Conservation (phyloP, 2,329 filamentous ascomycete species). For the Penicillium brevicompactum region DNA sequence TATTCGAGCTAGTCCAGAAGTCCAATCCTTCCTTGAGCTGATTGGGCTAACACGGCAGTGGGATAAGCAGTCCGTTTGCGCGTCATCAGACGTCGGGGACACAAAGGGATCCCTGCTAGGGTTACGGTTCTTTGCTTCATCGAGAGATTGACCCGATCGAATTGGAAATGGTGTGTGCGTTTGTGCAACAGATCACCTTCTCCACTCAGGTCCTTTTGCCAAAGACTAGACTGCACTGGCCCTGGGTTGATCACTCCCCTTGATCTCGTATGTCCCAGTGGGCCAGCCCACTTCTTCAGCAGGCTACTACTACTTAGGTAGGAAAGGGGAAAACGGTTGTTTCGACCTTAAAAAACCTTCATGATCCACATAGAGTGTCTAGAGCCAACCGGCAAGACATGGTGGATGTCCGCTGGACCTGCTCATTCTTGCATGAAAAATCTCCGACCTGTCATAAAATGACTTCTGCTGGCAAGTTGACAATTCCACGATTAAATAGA, state of each 20-base stretch:
- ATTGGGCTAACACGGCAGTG: background rate
- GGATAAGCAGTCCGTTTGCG: background rate
- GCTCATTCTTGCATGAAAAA: background rate
- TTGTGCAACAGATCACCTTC: constrained; percentile 13
- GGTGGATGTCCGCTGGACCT: background rate
- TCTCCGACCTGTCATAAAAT: constrained; percentile 1
- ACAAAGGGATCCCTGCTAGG: background rate
- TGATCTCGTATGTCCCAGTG: background rate
- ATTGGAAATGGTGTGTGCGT: background rate
- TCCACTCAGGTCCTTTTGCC: background rate
- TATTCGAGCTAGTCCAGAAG: background rate
- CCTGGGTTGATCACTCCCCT: constrained; percentile 3
- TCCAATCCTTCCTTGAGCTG: no score
- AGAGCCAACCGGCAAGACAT: constrained; percentile 1
- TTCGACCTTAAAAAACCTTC: constrained; percentile 3
- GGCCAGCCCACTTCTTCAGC: background rate
- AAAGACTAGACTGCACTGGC: background rate
- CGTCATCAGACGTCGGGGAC: background rate
- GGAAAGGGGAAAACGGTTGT: background rate
- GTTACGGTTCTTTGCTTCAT: background rate
- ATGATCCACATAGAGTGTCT: background rate
- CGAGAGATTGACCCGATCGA: constrained; percentile 1
- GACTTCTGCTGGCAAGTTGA: background rate
- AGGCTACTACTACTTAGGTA: background rate
- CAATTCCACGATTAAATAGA: background rate